phyloP scores from a whole-genome alignment of 345 rosid species.

The Citrus unshiu region DNA sequence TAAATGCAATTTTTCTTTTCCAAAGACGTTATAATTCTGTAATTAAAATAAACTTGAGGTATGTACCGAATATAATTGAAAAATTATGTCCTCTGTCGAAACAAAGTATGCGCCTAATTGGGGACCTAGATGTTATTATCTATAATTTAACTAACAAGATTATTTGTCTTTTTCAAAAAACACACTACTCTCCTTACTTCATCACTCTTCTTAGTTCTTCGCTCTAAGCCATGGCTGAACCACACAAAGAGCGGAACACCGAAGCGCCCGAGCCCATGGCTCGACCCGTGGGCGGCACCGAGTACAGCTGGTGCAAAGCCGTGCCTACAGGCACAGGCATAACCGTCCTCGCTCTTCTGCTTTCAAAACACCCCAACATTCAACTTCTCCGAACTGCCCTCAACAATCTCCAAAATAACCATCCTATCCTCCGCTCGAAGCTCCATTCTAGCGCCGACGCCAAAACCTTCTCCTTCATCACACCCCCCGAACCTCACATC shows the following conservation, averaged over 20 bases:
- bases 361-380: slow-evolving; percentile 39
- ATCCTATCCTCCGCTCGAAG: slow-evolving; percentile 72
- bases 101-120: too few species aligned
- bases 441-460: slow-evolving; percentile 48
- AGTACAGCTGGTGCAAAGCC: slow-evolving; percentile 89
- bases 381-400: slow-evolving; percentile 46
- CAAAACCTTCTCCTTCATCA: slow-evolving; percentile 54
- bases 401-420: slow-evolving; percentile 51
- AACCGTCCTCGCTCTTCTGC: slow-evolving; percentile 67
- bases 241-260: slow-evolving; percentile 19
- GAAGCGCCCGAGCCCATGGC: slow-evolving; percentile 21
- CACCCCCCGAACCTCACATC: slow-evolving; percentile 38
- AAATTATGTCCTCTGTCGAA: too few species aligned
- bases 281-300: slow-evolving; percentile 66
- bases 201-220: not conserved
- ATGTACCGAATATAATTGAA: too few species aligned
- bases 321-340: slow-evolving; percentile 79
- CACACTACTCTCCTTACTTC: not conserved
- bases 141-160: too few species aligned
- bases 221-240: not conserved
- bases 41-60: too few species aligned
- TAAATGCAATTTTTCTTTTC: too few species aligned
- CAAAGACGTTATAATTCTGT: too few species aligned
- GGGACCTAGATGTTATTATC: too few species aligned
- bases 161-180: too few species aligned